Conservation (phyloP, 257 asterid genomes). For the Jaltomata sinuosa region DNA sequence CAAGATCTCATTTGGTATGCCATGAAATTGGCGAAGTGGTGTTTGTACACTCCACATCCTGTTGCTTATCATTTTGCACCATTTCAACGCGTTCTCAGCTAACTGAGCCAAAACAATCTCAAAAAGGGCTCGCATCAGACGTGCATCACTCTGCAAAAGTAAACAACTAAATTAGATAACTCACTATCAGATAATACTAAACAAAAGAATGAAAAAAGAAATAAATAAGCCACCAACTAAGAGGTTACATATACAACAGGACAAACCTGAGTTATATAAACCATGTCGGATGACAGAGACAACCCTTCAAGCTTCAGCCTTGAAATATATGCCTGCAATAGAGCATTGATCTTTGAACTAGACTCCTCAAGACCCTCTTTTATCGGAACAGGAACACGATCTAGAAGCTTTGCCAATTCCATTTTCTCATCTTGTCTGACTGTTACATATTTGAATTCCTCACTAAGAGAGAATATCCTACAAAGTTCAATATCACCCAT, state of each 20-base stretch:
- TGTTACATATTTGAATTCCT: slow-evolving; percentile 34
- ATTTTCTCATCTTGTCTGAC: slow-evolving; percentile 39
- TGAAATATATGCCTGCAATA: slow-evolving; percentile 34
- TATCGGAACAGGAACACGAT: slow-evolving; percentile 34
- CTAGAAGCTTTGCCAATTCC: slow-evolving; percentile 35
- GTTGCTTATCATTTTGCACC: slow-evolving; percentile 39
- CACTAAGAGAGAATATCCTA: slow-evolving; percentile 37
- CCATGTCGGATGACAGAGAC: slow-evolving; percentile 39
- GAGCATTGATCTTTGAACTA: slow-evolving; percentile 37
- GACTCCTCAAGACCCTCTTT: slow-evolving; percentile 42
- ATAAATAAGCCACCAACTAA: neutral
- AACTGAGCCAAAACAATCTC: slow-evolving; percentile 34
- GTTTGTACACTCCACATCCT: slow-evolving; percentile 44
- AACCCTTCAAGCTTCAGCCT: slow-evolving; percentile 36
- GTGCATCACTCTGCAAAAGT: slow-evolving; percentile 34
- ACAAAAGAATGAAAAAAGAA: neutral
- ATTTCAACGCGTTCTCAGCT: slow-evolving; percentile 35
- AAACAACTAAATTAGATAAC: neutral
- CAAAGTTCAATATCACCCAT: slow-evolving; percentile 46
- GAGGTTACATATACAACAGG: neutral
- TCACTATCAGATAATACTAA: neutral
- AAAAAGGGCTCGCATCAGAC: slow-evolving; percentile 35
- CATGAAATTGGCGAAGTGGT: slow-evolving; percentile 38
- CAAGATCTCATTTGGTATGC: slow-evolving; percentile 30
- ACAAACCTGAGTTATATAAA: slow-evolving; percentile 34